Evolutionary conservation across 148 eudicot genomes (phyloP).

Genomic region (Fagopyrum homotropicum): DNA sequence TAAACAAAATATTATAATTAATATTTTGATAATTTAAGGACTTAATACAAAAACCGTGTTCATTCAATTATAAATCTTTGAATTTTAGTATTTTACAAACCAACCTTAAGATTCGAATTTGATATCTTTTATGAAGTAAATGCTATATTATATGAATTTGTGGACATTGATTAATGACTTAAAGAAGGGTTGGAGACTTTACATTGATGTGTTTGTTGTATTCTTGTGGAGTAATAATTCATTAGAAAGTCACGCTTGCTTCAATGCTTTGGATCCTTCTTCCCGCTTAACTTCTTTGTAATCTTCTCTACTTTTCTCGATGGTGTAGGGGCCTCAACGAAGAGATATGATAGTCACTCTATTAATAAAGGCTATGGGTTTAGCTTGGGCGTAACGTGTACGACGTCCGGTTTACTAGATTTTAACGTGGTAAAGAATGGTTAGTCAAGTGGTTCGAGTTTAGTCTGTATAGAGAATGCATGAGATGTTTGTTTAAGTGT

Average conservation of each 20-base stretch:
- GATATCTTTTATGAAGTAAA: too few species aligned
- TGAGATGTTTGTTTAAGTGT: too few species aligned
- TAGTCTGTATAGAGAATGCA: too few species aligned
- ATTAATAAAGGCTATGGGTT: not conserved
- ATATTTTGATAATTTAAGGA: not conserved
- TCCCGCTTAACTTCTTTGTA: not conserved
- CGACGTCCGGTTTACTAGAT: not conserved
- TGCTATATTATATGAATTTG: not conserved
- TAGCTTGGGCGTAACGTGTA: not conserved
- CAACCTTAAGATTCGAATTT: too few species aligned
- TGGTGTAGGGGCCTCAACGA: not conserved
- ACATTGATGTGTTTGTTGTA: not conserved
- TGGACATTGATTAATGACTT: not conserved
- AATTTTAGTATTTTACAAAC: too few species aligned
- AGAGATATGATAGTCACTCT: not conserved
- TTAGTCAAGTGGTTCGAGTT: too few species aligned
- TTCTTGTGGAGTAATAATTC: slow-evolving; percentile 3
- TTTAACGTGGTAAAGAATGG: too few species aligned
- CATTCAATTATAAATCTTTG: too few species aligned
- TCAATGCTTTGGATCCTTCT: not conserved
- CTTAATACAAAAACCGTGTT: too few species aligned
- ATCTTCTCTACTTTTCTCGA: not conserved
- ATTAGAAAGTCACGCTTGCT: slow-evolving; percentile 9
- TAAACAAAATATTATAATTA: not conserved
- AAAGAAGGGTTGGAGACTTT: not conserved